Conservation (phyloP, 2,329 filamentous ascomycete genomes). For the Botrytis sinoallii region DNA sequence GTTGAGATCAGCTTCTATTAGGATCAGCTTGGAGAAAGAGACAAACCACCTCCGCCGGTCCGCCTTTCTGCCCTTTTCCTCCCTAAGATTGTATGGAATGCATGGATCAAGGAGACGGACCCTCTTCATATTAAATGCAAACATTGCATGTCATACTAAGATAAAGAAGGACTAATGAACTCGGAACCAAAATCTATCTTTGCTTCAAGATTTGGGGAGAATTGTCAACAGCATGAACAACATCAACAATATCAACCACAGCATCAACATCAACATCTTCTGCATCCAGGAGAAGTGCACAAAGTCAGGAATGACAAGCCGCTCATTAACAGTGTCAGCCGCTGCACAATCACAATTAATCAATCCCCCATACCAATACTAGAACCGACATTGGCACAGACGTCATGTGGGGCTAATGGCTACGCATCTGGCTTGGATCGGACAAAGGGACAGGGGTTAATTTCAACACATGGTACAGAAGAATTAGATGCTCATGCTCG, state of each 20-base stretch:
- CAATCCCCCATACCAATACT: not conserved
- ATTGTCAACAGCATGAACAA: not conserved
- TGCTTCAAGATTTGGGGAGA: not conserved
- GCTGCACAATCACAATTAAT: not conserved
- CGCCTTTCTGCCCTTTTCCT: not conserved
- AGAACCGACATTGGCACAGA: not conserved
- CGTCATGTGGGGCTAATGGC: conserved; percentile 6
- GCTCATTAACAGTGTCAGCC: not conserved
- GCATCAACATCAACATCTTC: not conserved
- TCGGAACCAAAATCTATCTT: conserved; percentile 1
- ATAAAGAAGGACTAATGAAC: conserved; percentile 1
- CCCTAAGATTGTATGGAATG: not conserved
- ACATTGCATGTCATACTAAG: not conserved
- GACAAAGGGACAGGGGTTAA: conserved; percentile 16
- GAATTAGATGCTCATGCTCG: not conserved
- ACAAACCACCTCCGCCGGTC: not conserved
- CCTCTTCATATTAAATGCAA: not conserved
- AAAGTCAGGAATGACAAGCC: not conserved
- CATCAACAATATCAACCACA: not conserved
- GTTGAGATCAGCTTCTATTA: not conserved
- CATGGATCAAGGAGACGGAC: not conserved
- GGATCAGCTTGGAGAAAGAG: not conserved
- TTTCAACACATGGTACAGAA: conserved; percentile 5
- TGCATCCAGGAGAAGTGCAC: not conserved
- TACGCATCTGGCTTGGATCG: not conserved